Evolutionary conservation across 495 filamentous ascomycete species (phyloP).

Genomic region (Hyaloscypha hepaticicola): DNA sequence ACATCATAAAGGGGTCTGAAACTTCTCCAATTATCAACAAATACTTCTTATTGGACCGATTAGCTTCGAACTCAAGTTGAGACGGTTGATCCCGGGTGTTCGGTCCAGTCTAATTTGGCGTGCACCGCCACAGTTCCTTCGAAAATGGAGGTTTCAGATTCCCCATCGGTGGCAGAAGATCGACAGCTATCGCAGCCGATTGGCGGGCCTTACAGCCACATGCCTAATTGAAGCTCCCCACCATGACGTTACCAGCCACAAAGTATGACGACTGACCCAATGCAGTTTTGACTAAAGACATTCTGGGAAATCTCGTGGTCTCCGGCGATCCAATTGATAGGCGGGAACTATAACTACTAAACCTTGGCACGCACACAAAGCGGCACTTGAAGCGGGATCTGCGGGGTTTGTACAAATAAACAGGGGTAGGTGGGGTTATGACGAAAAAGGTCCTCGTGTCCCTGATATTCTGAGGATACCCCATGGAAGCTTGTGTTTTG

Average conservation of each 20-base stretch:
- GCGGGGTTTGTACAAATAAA: not conserved
- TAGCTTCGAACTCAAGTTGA: not conserved
- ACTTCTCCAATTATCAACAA: not conserved
- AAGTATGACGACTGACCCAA: conserved; percentile 13
- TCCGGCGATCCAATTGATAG: not conserved
- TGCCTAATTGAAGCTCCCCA: not conserved
- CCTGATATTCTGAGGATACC: not conserved
- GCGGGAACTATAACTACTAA: not conserved
- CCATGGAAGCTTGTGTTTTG: not conserved
- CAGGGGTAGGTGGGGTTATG: not conserved
- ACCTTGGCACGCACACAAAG: not conserved
- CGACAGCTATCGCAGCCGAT: not conserved
- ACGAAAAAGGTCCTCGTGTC: conserved; percentile 4
- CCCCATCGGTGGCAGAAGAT: not conserved
- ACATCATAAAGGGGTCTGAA: not conserved
- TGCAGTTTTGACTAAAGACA: not conserved
- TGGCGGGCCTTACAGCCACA: conserved; percentile 22
- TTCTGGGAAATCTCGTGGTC: not conserved
- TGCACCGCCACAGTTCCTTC: conserved; percentile 5
- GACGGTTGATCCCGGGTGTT: not conserved
- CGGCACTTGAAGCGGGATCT: not conserved
- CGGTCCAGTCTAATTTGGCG: not conserved
- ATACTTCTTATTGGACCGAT: not conserved
- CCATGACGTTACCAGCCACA: conserved; percentile 16
- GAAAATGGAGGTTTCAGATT: not conserved